phyloP scores from a whole-genome alignment of 257 asterid genomes.

The Solanum rostratum region DNA sequence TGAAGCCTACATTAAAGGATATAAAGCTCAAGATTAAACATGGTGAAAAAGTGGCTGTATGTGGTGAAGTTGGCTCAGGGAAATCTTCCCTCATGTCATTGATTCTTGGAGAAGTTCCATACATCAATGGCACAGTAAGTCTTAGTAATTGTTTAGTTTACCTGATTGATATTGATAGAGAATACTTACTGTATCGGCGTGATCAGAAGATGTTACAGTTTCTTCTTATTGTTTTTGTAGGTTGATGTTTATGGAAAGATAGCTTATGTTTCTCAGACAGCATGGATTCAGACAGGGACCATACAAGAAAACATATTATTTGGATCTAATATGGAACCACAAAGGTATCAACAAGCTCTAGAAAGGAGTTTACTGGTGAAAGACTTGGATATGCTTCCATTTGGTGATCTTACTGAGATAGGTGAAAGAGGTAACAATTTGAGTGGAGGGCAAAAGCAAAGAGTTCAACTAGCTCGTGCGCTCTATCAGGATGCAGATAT shows the following conservation, averaged over 20 bases:
- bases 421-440: slow-evolving; percentile 96
- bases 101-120: slow-evolving; percentile 79
- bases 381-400: slow-evolving; percentile 74
- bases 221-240: slow-evolving; percentile 14
- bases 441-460: slow-evolving; percentile 74
- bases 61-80: slow-evolving; percentile 97
- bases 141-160: neutral
- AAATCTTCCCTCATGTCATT: slow-evolving; percentile 81
- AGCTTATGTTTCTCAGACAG: slow-evolving; percentile 90
- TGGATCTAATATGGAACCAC: slow-evolving; percentile 50
- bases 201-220: neutral
- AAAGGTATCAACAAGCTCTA: slow-evolving; percentile 53
- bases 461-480: slow-evolving; percentile 80
- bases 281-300: slow-evolving; percentile 95
- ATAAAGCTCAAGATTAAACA: slow-evolving; percentile 28
- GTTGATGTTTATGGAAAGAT: slow-evolving; percentile 57
- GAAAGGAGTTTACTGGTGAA: slow-evolving; percentile 67
- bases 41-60: slow-evolving; percentile 82
- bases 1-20: slow-evolving; percentile 32
- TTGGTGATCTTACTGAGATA: slow-evolving; percentile 90
- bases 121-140: slow-evolving; percentile 70
- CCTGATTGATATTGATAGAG: neutral
- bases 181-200: neutral
- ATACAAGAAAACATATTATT: slow-evolving; percentile 76
- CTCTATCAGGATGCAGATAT: slow-evolving; percentile 79